These are phyloP conservation scores for Dendrothele bispora DNA, from an alignment of 768 basidiomycete genomes.

Conservation along the genomic window DNA sequence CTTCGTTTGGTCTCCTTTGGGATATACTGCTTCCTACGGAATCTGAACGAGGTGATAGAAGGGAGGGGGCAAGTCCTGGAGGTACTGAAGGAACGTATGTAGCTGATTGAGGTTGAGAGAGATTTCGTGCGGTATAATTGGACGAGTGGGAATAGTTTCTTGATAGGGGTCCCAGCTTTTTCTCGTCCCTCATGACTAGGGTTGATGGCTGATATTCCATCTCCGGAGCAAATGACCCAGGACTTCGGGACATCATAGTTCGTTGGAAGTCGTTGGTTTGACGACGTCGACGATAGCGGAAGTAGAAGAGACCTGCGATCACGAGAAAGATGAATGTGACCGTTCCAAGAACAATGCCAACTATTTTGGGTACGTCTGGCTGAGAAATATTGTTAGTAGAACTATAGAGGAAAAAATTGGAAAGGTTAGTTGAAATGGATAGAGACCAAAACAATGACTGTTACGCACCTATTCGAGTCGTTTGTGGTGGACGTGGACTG, in stretches of 20 bases:
- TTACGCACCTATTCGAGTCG: background rate
- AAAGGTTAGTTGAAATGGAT: background rate
- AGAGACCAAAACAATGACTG: background rate
- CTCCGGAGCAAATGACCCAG: background rate
- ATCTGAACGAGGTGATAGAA: background rate
- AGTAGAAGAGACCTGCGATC: background rate
- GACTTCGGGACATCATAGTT: background rate
- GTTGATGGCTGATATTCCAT: background rate
- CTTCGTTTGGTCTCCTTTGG: background rate
- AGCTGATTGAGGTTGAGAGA: background rate
- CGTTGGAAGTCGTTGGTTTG: background rate
- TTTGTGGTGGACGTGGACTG: no score
- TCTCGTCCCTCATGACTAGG: background rate
- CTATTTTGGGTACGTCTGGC: background rate
- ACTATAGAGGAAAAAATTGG: background rate
- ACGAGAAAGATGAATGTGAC: background rate
- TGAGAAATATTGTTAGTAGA: background rate
- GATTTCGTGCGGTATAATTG: background rate
- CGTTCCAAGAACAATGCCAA: background rate
- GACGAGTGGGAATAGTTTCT: background rate
- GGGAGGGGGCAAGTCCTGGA: background rate
- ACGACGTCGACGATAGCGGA: slow-evolving; percentile 7
- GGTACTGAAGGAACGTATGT: background rate
- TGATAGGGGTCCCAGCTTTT: background rate
- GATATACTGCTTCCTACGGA: background rate